Evolutionary conservation across 2,329 filamentous ascomycete genomes (phyloP).

Genomic region (Aspergillus sclerotialis): DNA sequence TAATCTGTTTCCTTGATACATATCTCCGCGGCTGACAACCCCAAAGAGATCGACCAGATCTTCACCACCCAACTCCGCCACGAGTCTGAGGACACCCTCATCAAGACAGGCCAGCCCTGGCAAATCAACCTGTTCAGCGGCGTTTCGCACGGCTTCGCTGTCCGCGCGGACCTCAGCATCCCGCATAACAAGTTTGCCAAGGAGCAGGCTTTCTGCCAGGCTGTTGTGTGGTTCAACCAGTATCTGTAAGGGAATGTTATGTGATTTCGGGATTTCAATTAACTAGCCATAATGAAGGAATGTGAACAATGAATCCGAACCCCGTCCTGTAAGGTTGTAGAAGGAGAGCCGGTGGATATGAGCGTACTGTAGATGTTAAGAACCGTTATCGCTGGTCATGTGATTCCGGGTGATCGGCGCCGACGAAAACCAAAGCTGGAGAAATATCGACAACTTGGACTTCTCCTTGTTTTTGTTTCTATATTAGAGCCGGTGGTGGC

Average conservation of each 20-base stretch:
- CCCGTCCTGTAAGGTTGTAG: neutral
- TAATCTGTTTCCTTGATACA: neutral
- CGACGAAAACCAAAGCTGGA: too few species aligned
- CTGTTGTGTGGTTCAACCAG: conserved; percentile 68
- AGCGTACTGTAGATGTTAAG: neutral
- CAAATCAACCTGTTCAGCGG: conserved; percentile 71
- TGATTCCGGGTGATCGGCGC: too few species aligned
- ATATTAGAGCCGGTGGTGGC: too few species aligned
- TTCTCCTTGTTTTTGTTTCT: too few species aligned
- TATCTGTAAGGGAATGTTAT: conserved; percentile 38
- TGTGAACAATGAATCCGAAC: conserved; percentile 2
- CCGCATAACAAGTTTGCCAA: conserved; percentile 61
- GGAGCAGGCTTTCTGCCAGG: conserved; percentile 75
- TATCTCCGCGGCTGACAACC: neutral
- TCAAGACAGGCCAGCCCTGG: conserved; percentile 53
- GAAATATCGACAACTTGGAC: too few species aligned
- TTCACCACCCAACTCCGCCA: conserved; percentile 59
- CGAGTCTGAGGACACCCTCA: conserved; percentile 58
- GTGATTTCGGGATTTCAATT: neutral
- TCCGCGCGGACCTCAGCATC: conserved; percentile 57
- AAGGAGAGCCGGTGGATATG: neutral
- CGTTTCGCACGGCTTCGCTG: conserved; percentile 67
- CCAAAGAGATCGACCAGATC: conserved; percentile 55
- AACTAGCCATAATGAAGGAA: conserved; percentile 5
- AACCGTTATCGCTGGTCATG: too few species aligned